Conservation (phyloP, 2,329 filamentous ascomycete genomes). For the Diaporthe aspalathi region DNA sequence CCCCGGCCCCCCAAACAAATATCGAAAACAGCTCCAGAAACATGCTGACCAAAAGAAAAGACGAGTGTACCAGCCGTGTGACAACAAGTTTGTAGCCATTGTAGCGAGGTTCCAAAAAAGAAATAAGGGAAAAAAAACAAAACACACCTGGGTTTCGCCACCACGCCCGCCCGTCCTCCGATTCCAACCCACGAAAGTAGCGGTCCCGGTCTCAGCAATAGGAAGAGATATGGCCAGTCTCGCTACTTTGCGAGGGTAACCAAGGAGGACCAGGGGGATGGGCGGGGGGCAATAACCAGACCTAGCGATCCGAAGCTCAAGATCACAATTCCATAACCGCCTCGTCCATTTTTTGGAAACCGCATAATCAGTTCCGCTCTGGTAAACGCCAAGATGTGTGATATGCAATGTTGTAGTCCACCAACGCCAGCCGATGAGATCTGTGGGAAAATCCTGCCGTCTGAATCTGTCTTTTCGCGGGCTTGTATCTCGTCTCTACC, state of each 20-base stretch:
- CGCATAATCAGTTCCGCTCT: not conserved
- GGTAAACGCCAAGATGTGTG: slow-evolving; percentile 7
- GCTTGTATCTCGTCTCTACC: not conserved
- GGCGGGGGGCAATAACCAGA: too few relatives aligned
- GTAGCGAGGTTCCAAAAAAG: not conserved
- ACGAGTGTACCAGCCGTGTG: too few relatives aligned
- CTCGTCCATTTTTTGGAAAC: not conserved
- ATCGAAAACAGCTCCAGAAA: not conserved
- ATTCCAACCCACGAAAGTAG: not conserved
- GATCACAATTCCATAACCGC: not conserved
- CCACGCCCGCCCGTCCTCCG: not conserved
- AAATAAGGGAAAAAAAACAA: too few relatives aligned
- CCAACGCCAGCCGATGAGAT: slow-evolving; percentile 15
- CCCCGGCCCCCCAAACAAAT: too few relatives aligned
- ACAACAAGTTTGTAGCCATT: not conserved
- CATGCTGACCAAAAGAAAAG: not conserved
- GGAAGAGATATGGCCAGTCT: not conserved
- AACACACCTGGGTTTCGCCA: not conserved
- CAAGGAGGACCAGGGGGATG: too few relatives aligned
- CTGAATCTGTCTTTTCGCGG: not conserved
- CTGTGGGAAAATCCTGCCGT: not conserved
- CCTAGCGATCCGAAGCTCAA: not conserved
- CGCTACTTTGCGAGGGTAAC: not conserved
- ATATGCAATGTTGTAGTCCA: slow-evolving; percentile 17
- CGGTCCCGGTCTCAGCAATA: not conserved